These are phyloP conservation scores for Meyerozyma carpophila DNA, from an alignment of 1,139 yeast species.

Conservation along the genomic window DNA sequence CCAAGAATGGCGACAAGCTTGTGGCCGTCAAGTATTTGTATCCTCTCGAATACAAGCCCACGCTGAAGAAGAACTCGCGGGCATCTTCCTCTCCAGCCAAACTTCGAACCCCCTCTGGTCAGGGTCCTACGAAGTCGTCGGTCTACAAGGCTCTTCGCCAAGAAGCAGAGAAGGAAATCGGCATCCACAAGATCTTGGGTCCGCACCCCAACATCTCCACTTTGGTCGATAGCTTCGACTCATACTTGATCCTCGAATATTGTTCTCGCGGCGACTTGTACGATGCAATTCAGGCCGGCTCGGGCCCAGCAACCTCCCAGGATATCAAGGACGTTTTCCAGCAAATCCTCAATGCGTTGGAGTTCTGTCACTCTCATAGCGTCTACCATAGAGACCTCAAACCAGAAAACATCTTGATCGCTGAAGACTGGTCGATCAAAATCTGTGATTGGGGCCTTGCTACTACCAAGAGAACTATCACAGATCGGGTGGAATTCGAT, in stretches of 20 bases:
- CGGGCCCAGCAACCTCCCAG: conserved; percentile 73
- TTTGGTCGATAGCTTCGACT: conserved; percentile 71
- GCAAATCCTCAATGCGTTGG: conserved; percentile 75
- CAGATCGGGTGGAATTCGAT: conserved; percentile 61
- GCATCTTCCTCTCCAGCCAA: conserved; percentile 37
- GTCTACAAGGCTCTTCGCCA: conserved; percentile 36
- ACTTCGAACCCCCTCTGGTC: conserved; percentile 17
- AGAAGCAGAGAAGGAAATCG: conserved; percentile 78
- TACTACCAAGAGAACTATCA: conserved; percentile 55
- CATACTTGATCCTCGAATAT: conserved; percentile 79
- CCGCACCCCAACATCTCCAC: conserved; percentile 59
- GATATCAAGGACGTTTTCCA: conserved; percentile 70
- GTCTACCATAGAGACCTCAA: conserved; percentile 86
- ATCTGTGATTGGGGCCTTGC: conserved; percentile 93
- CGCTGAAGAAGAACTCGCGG: conserved; percentile 13
- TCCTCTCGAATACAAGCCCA: conserved; percentile 36
- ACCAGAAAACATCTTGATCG: conserved; percentile 81
- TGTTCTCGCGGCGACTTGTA: conserved; percentile 90
- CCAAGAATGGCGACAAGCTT: conserved; percentile 39
- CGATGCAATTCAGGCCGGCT: conserved; percentile 81
- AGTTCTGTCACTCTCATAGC: conserved; percentile 65
- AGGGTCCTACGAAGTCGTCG: conserved; percentile 2
- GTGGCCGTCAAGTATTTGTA: conserved; percentile 85
- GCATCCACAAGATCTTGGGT: conserved; percentile 67
- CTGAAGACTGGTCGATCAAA: conserved; percentile 75